A percentile compares a stretch with the other conserved stretches of the same genome.
Conservation (phyloP, 1,284 basidiomycete genomes). For the Cryptococcus amylolentus region DNA sequence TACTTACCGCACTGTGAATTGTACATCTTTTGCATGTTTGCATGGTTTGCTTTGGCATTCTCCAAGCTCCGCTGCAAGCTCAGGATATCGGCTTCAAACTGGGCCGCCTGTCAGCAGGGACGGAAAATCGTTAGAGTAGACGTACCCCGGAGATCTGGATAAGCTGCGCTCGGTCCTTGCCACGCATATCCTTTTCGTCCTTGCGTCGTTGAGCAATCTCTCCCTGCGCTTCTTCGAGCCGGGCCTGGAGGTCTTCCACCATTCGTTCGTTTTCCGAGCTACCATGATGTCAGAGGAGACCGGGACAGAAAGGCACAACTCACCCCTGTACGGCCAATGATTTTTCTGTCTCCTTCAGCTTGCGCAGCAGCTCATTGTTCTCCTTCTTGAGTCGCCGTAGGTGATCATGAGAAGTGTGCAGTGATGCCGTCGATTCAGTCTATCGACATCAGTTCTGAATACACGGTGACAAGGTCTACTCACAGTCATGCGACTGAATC, state of each 20-base stretch:
- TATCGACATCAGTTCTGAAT: conserved; percentile 8
- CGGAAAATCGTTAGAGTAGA: not conserved
- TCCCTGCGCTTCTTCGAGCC: conserved; percentile 66
- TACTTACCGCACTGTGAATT: conserved; percentile 73
- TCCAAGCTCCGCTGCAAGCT: conserved; percentile 70
- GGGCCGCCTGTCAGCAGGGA: conserved; percentile 40
- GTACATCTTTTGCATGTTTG: conserved; percentile 74
- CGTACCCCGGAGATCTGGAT: conserved; percentile 46
- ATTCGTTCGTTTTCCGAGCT: conserved; percentile 67
- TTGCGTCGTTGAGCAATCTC: conserved; percentile 72
- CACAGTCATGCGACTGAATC: conserved; percentile 34
- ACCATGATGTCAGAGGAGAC: not conserved
- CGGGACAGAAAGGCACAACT: not conserved
- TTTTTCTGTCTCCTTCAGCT: conserved; percentile 67
- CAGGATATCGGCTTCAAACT: conserved; percentile 70
- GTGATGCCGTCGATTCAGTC: conserved; percentile 37
- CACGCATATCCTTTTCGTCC: conserved; percentile 81
- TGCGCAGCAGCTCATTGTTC: conserved; percentile 68
- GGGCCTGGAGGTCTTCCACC: conserved; percentile 67
- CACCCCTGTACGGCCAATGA: conserved; percentile 55
- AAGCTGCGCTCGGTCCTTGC: conserved; percentile 60
- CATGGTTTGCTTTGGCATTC: conserved; percentile 63
- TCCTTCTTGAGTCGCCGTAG: conserved; percentile 65
- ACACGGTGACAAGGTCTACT: conserved; percentile 4
- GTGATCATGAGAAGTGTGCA: conserved; percentile 55